Evolutionary conservation across 2,329 filamentous ascomycete genomes (phyloP).

Genomic region (Fusarium sp.): DNA sequence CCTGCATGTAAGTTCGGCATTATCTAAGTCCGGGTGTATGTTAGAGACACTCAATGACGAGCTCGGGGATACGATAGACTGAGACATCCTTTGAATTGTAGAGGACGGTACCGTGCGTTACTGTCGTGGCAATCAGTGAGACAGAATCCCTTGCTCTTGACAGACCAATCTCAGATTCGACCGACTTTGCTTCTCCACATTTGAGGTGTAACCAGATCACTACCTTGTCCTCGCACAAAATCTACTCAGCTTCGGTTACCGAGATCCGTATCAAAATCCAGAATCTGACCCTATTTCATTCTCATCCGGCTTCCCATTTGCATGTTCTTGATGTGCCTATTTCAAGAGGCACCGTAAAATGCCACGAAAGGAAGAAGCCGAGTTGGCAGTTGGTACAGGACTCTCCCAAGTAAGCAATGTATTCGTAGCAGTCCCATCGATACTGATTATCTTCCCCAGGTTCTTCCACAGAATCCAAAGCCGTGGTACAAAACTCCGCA

Average conservation of each 20-base stretch:
- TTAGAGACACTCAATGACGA: not conserved
- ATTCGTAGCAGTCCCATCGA: too few species aligned
- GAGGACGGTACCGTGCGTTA: too few species aligned
- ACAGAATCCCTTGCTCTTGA: too few species aligned
- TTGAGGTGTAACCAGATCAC: not conserved
- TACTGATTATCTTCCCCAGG: conserved; percentile 4
- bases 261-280: not conserved
- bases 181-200: not conserved
- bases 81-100: too few species aligned
- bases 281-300: too few species aligned
- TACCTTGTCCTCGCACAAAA: not conserved
- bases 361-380: not conserved
- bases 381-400: not conserved
- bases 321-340: too few species aligned
- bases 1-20: not conserved
- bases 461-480: conserved; percentile 55
- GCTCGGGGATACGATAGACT: too few species aligned
- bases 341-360: too few species aligned
- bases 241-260: not conserved
- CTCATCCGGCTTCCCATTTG: too few species aligned
- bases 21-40: not conserved
- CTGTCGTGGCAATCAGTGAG: too few species aligned
- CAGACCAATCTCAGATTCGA: too few species aligned
- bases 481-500: conserved; percentile 58
- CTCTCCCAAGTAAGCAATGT: not conserved